phyloP scores from a whole-genome alignment of 306 rosid species.

The Phaseolus lunatus region DNA sequence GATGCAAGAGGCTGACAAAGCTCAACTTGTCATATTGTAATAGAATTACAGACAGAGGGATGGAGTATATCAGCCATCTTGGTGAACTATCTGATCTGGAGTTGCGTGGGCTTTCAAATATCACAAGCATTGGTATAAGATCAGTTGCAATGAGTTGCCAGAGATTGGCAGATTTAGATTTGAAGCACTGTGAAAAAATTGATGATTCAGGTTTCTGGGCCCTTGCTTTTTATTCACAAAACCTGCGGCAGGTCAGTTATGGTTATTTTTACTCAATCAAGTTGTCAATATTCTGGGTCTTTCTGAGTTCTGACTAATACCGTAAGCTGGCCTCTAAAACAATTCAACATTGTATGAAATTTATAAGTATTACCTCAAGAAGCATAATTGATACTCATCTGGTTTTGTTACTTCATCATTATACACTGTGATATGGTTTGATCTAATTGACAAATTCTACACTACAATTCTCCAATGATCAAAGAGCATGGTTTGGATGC shows the following conservation, averaged over 20 bases:
- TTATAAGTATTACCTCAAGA: background rate
- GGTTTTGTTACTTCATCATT: slow-evolving; percentile 10
- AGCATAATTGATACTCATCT: slow-evolving; percentile 29
- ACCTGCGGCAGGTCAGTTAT: slow-evolving; percentile 64
- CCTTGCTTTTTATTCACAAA: slow-evolving; percentile 58
- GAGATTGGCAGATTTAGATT: slow-evolving; percentile 66
- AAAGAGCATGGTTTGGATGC: slow-evolving; percentile 7
- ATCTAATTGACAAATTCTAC: slow-evolving; percentile 25
- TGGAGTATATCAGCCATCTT: slow-evolving; percentile 54
- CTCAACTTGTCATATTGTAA: slow-evolving; percentile 75
- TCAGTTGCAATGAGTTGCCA: slow-evolving; percentile 61
- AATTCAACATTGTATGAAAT: background rate
- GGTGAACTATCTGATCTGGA: slow-evolving; percentile 61
- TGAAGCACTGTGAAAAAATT: slow-evolving; percentile 64
- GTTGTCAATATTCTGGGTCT: background rate
- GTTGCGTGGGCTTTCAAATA: slow-evolving; percentile 62
- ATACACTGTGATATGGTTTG: background rate
- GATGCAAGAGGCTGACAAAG: slow-evolving; percentile 61
- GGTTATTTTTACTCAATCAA: background rate
- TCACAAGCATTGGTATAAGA: slow-evolving; percentile 61
- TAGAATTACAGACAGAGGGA: slow-evolving; percentile 62
- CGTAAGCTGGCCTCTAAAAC: background rate
- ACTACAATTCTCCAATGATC: background rate
- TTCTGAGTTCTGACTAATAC: background rate
- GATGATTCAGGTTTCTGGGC: slow-evolving; percentile 72